Evolutionary conservation across 768 basidiomycete genomes (phyloP), one percentile per base, ranked within the genome.

Genomic region (Leccinum incarnatum): DNA sequence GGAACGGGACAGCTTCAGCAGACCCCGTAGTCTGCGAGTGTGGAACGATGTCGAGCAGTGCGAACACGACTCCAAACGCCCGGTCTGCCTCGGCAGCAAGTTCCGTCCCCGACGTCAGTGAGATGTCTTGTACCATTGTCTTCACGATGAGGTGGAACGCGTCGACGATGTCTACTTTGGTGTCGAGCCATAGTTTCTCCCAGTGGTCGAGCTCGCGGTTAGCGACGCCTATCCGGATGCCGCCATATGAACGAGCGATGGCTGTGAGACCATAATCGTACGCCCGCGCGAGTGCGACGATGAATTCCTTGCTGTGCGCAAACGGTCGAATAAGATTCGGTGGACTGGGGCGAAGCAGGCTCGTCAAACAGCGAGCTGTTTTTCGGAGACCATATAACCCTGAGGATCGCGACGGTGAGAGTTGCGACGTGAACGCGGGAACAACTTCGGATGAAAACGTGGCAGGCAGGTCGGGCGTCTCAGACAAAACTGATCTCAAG

Each of bases 151-250:
- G 68, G 61, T 91, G 88, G 70, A 89, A 88, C 3, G 79, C 68
- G 62, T 93, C 90, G 19, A 93, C 72, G 25, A 91, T 73, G 21
- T 83, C 81, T 8, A 88, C 85, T 73, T 92, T 93, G 2, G 87
- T 85, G 57, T 86, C 81, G 6, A 91, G 76, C 82, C 87, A 89
- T 49, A 88, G 77, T 14, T 75, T 76, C 62, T 88, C 84, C 89
- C 89, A 92, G 53, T 89, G 81, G 61, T 86, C 84, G 15, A 78
- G 70, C 5, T 75, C 68, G 56, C 74, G 59, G 23, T 70, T 55
- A 25, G 68, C 52, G 30, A 68, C 55, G 27, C 67, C 61, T 29
- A 66, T 57, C 19, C 77, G 67, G 30, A 77, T 62, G 12, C 87
- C 86, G 0, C 89, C 88, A 55, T 91, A 88, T 0, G 83, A 81